Conservation (phyloP, 768 basidiomycete species). For the Mycena sanguinolenta region DNA sequence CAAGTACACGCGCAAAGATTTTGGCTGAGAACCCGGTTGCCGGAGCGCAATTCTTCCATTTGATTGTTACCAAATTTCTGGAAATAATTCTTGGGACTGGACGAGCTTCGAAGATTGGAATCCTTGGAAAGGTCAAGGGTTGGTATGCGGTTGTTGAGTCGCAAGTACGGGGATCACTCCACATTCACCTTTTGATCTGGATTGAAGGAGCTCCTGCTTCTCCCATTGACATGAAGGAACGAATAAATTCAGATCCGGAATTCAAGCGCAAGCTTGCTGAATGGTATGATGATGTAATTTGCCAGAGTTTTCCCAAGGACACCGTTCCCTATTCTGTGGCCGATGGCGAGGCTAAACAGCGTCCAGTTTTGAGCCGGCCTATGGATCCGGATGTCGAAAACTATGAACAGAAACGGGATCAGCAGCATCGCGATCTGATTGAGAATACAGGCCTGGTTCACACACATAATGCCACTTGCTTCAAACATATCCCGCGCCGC, state of each 20-base stretch:
- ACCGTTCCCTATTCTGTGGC: neutral
- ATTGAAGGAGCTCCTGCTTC: constrained; percentile 18
- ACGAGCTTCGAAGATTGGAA: constrained; percentile 32
- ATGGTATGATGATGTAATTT: constrained; percentile 25
- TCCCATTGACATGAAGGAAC: constrained; percentile 24
- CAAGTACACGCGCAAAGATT: neutral
- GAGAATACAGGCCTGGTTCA: constrained; percentile 6
- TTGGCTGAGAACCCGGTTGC: constrained; percentile 22
- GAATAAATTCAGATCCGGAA: constrained; percentile 20
- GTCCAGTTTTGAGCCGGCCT: neutral
- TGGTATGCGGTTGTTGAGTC: constrained; percentile 47
- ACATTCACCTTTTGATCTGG: constrained; percentile 45
- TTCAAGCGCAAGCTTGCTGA: constrained; percentile 11
- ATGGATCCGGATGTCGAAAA: neutral
- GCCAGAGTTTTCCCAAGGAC: neutral
- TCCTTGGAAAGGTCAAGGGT: constrained; percentile 39
- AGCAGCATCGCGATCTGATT: neutral
- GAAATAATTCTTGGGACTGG: constrained; percentile 39
- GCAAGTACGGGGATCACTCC: constrained; percentile 42
- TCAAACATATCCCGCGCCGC: constrained; percentile 30
- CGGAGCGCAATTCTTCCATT: constrained; percentile 49
- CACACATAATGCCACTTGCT: constrained; percentile 31
- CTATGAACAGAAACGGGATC: neutral
- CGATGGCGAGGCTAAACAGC: neutral
- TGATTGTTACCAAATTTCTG: constrained; percentile 41